These are phyloP conservation scores for Rusavskia elegans DNA, from an alignment of 495 filamentous ascomycete species.

Conservation along the genomic window DNA sequence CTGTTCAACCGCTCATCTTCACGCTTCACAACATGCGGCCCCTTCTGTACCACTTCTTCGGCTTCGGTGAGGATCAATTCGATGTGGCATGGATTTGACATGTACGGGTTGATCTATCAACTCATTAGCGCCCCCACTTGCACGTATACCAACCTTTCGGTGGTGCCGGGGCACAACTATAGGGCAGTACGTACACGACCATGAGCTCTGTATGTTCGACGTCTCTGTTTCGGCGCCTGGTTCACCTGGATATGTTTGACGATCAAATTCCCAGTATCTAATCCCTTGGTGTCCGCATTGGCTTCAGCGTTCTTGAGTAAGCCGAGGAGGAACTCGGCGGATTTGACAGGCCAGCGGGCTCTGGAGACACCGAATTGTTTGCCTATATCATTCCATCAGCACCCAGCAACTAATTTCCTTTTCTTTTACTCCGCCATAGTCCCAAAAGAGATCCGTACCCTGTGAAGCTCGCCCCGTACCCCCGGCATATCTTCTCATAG, in stretches of 20 bases:
- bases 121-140: no score
- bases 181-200: conserved; percentile 68
- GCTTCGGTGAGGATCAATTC: conserved; percentile 97
- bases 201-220: conserved; percentile 98
- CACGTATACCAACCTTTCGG: no score
- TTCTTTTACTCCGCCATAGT: background rate
- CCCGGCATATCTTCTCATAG: conserved; percentile 90
- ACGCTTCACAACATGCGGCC: conserved; percentile 38
- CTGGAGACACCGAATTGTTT: conserved; percentile 95
- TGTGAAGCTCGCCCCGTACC: conserved; percentile 86
- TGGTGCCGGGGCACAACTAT: background rate
- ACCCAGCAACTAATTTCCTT: background rate
- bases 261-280: conserved; percentile 89
- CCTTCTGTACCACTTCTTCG: conserved; percentile 82
- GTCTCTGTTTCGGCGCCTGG: conserved; percentile 95
- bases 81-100: conserved; percentile 99
- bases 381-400: conserved; percentile 36
- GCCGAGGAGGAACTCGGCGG: conserved; percentile 89
- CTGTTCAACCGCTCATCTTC: conserved; percentile 53
- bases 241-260: conserved; percentile 99
- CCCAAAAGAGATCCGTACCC: conserved; percentile 49
- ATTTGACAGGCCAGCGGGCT: conserved; percentile 98
- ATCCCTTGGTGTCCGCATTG: conserved; percentile 97
- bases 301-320: conserved; percentile 98
- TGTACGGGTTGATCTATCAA: conserved; percentile 94